A percentile compares a stretch with the other conserved stretches of the same genome.
phyloP scores from a whole-genome alignment of 108 stramenopile species.

The Hondaea fermentalgiana region DNA sequence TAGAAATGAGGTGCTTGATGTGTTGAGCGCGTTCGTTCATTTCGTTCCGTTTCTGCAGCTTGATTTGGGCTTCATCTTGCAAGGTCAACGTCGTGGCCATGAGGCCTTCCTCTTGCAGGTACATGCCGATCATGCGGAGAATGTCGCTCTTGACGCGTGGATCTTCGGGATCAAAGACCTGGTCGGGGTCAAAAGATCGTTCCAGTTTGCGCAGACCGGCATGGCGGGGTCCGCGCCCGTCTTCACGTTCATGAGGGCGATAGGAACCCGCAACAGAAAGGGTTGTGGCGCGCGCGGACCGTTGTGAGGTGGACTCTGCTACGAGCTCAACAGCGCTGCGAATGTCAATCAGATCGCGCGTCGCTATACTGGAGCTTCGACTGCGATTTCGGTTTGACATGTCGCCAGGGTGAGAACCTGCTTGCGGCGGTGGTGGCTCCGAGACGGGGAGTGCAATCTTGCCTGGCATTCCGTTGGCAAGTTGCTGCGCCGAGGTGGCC shows the following conservation, averaged over 20 bases:
- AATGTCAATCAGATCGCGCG: not conserved
- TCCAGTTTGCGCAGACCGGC: not conserved
- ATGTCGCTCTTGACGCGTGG: constrained; percentile 8
- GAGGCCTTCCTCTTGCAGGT: not conserved
- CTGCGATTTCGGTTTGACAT: not conserved
- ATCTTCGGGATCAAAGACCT: constrained; percentile 1
- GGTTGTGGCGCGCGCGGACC: not conserved
- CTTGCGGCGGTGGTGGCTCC: too few relatives aligned
- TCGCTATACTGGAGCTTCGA: not conserved
- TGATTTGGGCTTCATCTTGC: constrained; percentile 13
- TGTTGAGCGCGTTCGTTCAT: not conserved
- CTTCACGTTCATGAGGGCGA: not conserved
- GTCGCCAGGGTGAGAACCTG: too few relatives aligned
- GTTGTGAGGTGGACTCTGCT: not conserved
- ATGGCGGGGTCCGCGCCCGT: not conserved
- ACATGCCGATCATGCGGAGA: not conserved
- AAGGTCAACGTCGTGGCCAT: not conserved
- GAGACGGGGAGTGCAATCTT: too few relatives aligned
- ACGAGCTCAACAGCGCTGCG: not conserved
- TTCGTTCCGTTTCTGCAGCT: not conserved
- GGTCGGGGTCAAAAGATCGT: not conserved
- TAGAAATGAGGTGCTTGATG: not conserved
- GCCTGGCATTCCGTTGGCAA: too few relatives aligned
- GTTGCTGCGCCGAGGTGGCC: too few relatives aligned
- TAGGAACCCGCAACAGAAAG: not conserved